Evolutionary conservation across 352 stramenopile genomes (phyloP).

Genomic region (Chrysophaeum taylorii): DNA sequence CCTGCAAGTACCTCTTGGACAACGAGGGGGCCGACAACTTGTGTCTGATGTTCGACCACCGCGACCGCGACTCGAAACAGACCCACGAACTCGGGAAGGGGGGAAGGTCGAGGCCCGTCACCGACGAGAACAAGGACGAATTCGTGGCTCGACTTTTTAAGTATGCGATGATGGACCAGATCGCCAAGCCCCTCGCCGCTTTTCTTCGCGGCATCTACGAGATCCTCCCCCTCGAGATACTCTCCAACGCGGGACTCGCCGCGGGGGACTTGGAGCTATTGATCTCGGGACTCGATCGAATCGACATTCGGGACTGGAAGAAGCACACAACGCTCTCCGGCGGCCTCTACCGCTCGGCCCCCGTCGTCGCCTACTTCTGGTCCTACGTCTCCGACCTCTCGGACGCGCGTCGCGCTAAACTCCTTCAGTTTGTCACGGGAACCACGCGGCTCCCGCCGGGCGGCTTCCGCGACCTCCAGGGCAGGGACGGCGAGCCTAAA

Average conservation of each 20-base stretch:
- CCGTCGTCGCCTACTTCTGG: slow-evolving; percentile 90
- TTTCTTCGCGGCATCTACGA: slow-evolving; percentile 90
- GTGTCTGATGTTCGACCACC: slow-evolving; percentile 8
- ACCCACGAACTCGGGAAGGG: slow-evolving; percentile 86
- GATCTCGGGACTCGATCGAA: slow-evolving; percentile 92
- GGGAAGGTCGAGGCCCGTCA: slow-evolving; percentile 82
- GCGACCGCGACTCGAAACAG: slow-evolving; percentile 35
- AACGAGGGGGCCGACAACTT: background rate
- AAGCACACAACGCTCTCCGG: slow-evolving; percentile 90
- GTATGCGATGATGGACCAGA: slow-evolving; percentile 97
- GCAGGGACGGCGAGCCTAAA: slow-evolving; percentile 95
- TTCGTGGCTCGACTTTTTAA: slow-evolving; percentile 94
- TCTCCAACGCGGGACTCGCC: slow-evolving; percentile 60
- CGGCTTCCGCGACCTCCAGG: slow-evolving; percentile 95
- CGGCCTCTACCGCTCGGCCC: slow-evolving; percentile 54
- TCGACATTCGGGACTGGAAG: slow-evolving; percentile 89
- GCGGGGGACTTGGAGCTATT: slow-evolving; percentile 91
- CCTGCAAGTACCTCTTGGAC: slow-evolving; percentile 7
- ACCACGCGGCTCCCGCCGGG: slow-evolving; percentile 92
- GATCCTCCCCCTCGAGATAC: slow-evolving; percentile 83
- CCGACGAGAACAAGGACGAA: slow-evolving; percentile 89
- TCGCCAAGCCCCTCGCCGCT: slow-evolving; percentile 86
- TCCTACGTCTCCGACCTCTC: slow-evolving; percentile 82
- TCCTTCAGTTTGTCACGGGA: slow-evolving; percentile 96
- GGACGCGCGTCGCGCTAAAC: slow-evolving; percentile 82